A percentile compares a stretch with the other conserved stretches of the same genome.
phyloP scores from a whole-genome alignment of 106 monocot species.

The Acanthochlamys bracteata region DNA sequence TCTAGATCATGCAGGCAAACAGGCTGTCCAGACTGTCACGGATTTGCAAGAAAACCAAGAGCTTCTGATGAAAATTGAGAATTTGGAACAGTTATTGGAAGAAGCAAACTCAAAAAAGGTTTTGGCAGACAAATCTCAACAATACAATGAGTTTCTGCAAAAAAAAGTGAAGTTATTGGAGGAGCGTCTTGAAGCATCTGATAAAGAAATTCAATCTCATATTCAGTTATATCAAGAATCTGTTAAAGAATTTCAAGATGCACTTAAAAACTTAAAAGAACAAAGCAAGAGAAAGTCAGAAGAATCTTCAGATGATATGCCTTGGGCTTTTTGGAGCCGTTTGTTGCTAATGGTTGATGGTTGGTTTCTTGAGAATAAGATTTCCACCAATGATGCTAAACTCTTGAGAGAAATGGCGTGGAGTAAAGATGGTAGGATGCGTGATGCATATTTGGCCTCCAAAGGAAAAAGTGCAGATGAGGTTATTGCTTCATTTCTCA shows the following conservation, averaged over 20 bases:
- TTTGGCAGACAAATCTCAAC: slow-evolving; percentile 24
- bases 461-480: slow-evolving; percentile 50
- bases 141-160: slow-evolving; percentile 44
- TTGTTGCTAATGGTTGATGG: slow-evolving; percentile 64
- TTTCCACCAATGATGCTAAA: slow-evolving; percentile 52
- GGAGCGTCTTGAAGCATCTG: slow-evolving; percentile 52
- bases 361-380: slow-evolving; percentile 91
- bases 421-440: slow-evolving; percentile 59
- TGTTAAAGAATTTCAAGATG: slow-evolving; percentile 61
- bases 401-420: slow-evolving; percentile 68
- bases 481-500: slow-evolving; percentile 47
- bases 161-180: slow-evolving; percentile 56
- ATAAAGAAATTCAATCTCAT: slow-evolving; percentile 53
- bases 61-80: slow-evolving; percentile 45
- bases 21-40: slow-evolving; percentile 28
- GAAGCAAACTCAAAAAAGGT: slow-evolving; percentile 36
- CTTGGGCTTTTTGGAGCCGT: slow-evolving; percentile 74
- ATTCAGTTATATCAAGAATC: slow-evolving; percentile 65
- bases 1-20: slow-evolving; percentile 36
- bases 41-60: slow-evolving; percentile 44
- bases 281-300: slow-evolving; percentile 36
- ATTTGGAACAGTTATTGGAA: slow-evolving; percentile 41
- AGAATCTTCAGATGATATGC: slow-evolving; percentile 38
- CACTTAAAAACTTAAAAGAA: slow-evolving; percentile 43
- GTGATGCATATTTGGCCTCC: slow-evolving; percentile 61